Conservation (phyloP, 2,329 filamentous ascomycete genomes). For the Aspergillus pseudoglaucus region DNA sequence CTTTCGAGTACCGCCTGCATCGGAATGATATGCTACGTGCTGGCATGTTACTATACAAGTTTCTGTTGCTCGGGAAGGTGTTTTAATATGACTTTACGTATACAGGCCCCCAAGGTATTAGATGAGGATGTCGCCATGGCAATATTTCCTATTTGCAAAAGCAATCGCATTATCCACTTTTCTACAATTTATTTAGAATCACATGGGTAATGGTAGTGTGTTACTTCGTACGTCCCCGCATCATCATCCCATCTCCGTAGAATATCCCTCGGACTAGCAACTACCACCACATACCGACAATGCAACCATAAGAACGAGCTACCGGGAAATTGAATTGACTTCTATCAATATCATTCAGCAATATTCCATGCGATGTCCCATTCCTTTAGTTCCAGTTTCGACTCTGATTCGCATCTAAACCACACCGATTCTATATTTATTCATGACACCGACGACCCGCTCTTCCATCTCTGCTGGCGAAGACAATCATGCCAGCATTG, state of each 20-base stretch:
- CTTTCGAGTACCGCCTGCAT: not conserved
- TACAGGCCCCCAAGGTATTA: not conserved
- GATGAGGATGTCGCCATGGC: too few relatives aligned
- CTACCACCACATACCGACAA: too few relatives aligned
- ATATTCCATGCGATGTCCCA: too few relatives aligned
- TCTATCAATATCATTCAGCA: too few relatives aligned
- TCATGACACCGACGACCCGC: conserved; percentile 14
- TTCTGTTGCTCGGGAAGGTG: not conserved
- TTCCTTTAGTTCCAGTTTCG: too few relatives aligned
- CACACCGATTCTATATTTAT: not conserved
- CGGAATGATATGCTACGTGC: not conserved
- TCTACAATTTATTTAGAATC: not conserved
- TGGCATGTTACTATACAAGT: not conserved
- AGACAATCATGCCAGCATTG: conserved; percentile 31
- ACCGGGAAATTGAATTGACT: too few relatives aligned
- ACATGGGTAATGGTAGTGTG: too few relatives aligned
- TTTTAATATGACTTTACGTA: conserved; percentile 6
- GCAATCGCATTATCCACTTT: not conserved
- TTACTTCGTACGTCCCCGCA: too few relatives aligned
- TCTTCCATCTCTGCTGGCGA: conserved; percentile 31
- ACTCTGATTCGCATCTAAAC: too few relatives aligned
- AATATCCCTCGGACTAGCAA: too few relatives aligned
- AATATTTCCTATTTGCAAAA: not conserved
- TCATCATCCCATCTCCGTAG: too few relatives aligned
- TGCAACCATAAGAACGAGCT: too few relatives aligned